Evolutionary conservation across 306 rosid genomes (phyloP).

Genomic region (Rosa persica): DNA sequence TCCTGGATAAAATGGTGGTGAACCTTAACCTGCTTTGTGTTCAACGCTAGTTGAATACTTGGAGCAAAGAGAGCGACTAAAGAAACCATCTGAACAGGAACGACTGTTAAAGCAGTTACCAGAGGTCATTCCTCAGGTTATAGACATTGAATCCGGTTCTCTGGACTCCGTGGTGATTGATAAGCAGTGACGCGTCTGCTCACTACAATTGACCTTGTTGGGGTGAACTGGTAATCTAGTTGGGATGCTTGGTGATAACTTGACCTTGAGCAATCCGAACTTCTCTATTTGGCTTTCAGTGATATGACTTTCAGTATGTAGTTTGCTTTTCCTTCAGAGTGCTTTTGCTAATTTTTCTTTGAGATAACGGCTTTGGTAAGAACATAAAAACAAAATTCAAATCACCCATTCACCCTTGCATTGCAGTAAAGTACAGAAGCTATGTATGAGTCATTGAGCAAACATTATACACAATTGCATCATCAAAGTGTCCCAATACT

Average conservation of each 20-base stretch:
- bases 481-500: slow-evolving; percentile 35
- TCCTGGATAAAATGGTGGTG: background rate
- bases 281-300: background rate
- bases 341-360: background rate
- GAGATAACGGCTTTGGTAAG: background rate
- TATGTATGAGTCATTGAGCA: slow-evolving; percentile 39
- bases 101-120: slow-evolving; percentile 29
- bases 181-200: background rate
- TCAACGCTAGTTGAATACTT: slow-evolving; percentile 28
- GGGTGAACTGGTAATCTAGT: background rate
- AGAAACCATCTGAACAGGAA: slow-evolving; percentile 34
- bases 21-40: slow-evolving; percentile 23
- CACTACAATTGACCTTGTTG: background rate
- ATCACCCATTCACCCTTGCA: slow-evolving; percentile 5
- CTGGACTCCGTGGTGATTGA: background rate
- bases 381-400: background rate
- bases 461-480: slow-evolving; percentile 56
- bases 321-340: background rate
- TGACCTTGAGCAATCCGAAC: background rate
- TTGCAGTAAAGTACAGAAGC: slow-evolving; percentile 29
- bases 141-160: background rate
- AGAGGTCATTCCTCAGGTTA: slow-evolving; percentile 22
- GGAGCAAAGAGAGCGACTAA: slow-evolving; percentile 31
- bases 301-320: background rate
- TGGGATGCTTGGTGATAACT: background rate